Conservation (phyloP, 2,329 filamentous ascomycete genomes). For the Phialophora tarda region DNA sequence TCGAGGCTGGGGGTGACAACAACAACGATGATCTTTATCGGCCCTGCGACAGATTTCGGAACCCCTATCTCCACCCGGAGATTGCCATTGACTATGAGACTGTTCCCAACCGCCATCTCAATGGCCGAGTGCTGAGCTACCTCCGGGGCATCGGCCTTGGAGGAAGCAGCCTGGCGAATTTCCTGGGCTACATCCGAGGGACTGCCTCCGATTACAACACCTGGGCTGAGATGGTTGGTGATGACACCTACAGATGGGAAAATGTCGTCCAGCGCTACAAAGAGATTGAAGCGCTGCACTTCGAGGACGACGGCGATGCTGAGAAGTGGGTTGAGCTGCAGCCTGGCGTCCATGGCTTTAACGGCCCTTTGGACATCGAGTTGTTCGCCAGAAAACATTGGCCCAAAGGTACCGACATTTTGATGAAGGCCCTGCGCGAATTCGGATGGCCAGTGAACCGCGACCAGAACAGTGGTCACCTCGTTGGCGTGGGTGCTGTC, state of each 20-base stretch:
- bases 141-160: conserved; percentile 59
- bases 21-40: too few relatives aligned
- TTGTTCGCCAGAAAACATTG: conserved; percentile 5
- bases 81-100: conserved; percentile 60
- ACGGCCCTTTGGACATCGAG: conserved; percentile 6
- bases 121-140: conserved; percentile 55
- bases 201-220: conserved; percentile 54
- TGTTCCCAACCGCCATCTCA: conserved; percentile 53
- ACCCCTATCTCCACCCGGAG: conserved; percentile 53
- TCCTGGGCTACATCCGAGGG: conserved; percentile 59
- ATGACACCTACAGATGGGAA: conserved; percentile 63
- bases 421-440: conserved; percentile 42
- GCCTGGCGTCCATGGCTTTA: conserved; percentile 9
- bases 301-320: conserved; percentile 17
- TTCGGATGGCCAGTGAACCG: conserved; percentile 47
- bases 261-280: conserved; percentile 58
- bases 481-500: not conserved
- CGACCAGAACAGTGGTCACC: conserved; percentile 13
- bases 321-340: not conserved
- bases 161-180: conserved; percentile 61
- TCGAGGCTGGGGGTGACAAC: too few relatives aligned
- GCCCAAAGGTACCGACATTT: conserved; percentile 11
- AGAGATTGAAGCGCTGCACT: conserved; percentile 55
- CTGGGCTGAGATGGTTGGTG: conserved; percentile 61
- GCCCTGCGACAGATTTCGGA: conserved; percentile 60